Conservation (phyloP, 164 flowering plant genomes). For the Amborella trichopoda region DNA sequence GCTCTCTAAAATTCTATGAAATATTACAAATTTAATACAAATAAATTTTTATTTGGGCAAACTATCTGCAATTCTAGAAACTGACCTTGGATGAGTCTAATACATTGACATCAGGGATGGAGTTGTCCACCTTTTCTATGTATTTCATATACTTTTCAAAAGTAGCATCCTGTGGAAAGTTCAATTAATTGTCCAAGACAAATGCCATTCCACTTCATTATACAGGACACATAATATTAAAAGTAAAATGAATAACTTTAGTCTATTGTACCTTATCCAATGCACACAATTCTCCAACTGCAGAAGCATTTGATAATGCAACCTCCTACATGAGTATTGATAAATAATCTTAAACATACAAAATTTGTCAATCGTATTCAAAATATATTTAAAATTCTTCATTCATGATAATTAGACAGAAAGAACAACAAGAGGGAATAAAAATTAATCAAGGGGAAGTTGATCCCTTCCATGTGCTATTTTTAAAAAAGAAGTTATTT, state of each 20-base stretch:
- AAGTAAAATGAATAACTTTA: not conserved
- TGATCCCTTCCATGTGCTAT: not conserved
- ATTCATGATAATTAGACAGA: too few species aligned
- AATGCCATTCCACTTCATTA: not conserved
- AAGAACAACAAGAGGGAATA: too few species aligned
- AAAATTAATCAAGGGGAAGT: too few species aligned
- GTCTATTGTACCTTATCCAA: not conserved
- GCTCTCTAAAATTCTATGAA: too few species aligned
- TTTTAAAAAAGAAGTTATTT: not conserved
- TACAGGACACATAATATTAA: not conserved
- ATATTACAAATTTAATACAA: too few species aligned
- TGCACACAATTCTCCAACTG: not conserved
- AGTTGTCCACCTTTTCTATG: too few species aligned
- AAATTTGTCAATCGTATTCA: not conserved
- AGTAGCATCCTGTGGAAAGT: constrained; percentile 2
- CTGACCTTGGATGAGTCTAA: constrained; percentile 6
- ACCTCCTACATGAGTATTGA: not conserved
- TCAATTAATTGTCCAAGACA: constrained; percentile 3
- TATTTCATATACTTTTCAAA: not conserved
- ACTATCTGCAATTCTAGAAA: too few species aligned
- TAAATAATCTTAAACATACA: not conserved
- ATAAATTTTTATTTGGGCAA: too few species aligned
- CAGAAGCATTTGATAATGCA: not conserved
- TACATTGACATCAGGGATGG: not conserved
- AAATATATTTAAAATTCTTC: not conserved